phyloP scores from a whole-genome alignment of 495 filamentous ascomycete genomes.

The Aspergillus kassunensis region DNA sequence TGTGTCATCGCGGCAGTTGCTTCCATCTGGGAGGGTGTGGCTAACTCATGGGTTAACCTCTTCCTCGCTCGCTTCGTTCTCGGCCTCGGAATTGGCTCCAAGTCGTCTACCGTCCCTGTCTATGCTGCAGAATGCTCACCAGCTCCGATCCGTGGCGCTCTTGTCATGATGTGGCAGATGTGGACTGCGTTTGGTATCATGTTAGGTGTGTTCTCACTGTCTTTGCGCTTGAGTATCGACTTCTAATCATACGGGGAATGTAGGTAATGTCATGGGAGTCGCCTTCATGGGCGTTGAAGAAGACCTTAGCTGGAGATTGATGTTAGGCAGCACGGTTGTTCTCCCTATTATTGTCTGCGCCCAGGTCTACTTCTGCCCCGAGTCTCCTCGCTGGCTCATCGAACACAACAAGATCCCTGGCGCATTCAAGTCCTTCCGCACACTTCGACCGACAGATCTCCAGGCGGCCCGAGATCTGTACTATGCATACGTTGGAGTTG shows the following conservation, averaged over 20 bases:
- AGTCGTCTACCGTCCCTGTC: constrained; percentile 55
- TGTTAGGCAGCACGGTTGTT: constrained; percentile 46
- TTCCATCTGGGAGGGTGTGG: constrained; percentile 47
- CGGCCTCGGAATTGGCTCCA: constrained; percentile 59
- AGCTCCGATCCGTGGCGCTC: constrained; percentile 51
- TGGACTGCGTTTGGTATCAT: constrained; percentile 78
- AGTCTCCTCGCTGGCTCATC: constrained; percentile 66
- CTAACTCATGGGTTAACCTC: constrained; percentile 49
- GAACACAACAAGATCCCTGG: constrained; percentile 47
- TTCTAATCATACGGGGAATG: no score
- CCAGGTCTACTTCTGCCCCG: constrained; percentile 59
- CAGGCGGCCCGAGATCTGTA: constrained; percentile 52
- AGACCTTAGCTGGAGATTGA: constrained; percentile 43
- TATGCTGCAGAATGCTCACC: constrained; percentile 57
- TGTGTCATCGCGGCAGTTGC: constrained; percentile 46
- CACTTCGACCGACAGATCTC: constrained; percentile 42
- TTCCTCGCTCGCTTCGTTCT: constrained; percentile 57
- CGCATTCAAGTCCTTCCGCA: constrained; percentile 43
- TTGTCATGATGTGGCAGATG: constrained; percentile 64
- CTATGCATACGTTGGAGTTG: constrained; percentile 47
- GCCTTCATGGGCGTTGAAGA: constrained; percentile 50
- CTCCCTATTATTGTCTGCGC: constrained; percentile 40
- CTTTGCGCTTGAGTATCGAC: not conserved
- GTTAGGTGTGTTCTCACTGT: constrained; percentile 47
- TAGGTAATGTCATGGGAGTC: constrained; percentile 62